A percentile compares a stretch with the other conserved stretches of the same genome.
These are phyloP conservation scores for Lentinus brumalis DNA, from an alignment of 768 basidiomycete genomes.

Conservation along the genomic window DNA sequence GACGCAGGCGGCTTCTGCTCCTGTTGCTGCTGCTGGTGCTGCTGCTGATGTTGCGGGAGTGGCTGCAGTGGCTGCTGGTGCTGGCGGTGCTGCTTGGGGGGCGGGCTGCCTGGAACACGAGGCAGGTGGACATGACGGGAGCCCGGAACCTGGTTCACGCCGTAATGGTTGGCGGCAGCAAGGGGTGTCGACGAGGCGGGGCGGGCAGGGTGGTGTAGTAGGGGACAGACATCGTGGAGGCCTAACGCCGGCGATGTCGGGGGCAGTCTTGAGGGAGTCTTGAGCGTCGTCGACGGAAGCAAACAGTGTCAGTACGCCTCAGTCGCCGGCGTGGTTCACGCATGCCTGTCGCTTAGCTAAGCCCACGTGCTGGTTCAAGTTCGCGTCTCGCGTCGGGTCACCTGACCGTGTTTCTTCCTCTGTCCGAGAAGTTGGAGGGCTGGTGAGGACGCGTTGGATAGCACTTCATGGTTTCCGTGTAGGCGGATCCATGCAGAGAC, in stretches of 20 bases:
- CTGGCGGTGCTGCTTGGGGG: conserved; percentile 8
- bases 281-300: conserved; percentile 10
- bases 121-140: conserved; percentile 8
- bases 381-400: conserved; percentile 26
- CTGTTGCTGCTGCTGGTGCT: conserved; percentile 12
- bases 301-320: background rate
- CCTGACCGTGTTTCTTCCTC: conserved; percentile 21
- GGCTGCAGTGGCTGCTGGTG: conserved; percentile 16
- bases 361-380: conserved; percentile 26
- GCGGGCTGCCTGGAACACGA: conserved; percentile 18
- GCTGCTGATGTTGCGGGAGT: conserved; percentile 27
- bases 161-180: conserved; percentile 26
- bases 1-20: conserved; percentile 33
- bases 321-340: conserved; percentile 14
- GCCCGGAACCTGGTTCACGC: conserved; percentile 21
- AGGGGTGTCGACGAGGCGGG: conserved; percentile 31
- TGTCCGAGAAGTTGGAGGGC: too few relatives aligned
- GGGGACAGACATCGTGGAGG: conserved; percentile 29
- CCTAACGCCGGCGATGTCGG: conserved; percentile 33
- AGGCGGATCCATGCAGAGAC: too few relatives aligned
- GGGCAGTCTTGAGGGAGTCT: conserved; percentile 1
- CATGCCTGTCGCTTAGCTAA: conserved; percentile 25
- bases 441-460: too few relatives aligned
- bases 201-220: conserved; percentile 25
- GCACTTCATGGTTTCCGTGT: too few relatives aligned